phyloP scores from a whole-genome alignment of 2,329 filamentous ascomycete genomes.

The Cadophora malorum region DNA sequence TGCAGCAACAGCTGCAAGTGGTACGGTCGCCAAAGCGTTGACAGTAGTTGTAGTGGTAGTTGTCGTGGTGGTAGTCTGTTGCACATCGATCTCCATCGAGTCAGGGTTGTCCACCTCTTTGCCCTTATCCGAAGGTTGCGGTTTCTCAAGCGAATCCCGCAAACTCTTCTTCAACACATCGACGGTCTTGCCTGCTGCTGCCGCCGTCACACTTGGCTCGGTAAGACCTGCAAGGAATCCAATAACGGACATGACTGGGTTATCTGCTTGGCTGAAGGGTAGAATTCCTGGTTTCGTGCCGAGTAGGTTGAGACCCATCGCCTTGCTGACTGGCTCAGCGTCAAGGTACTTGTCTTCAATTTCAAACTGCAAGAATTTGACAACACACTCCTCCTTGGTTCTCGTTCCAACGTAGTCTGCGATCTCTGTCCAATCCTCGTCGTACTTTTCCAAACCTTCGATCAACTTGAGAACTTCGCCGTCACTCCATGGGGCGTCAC shows the following conservation, averaged over 20 bases:
- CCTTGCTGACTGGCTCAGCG: conserved; percentile 65
- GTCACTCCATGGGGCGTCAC: conserved; percentile 90
- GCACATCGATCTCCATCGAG: conserved; percentile 69
- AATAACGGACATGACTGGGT: conserved; percentile 95
- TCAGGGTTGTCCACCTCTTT: conserved; percentile 60
- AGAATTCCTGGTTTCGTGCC: conserved; percentile 79
- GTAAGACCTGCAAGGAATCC: conserved; percentile 91
- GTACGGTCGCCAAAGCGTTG: conserved; percentile 72
- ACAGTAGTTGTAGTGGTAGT: conserved; percentile 55
- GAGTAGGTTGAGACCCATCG: conserved; percentile 68
- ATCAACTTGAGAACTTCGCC: conserved; percentile 87
- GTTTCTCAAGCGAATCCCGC: conserved; percentile 76
- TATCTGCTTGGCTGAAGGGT: conserved; percentile 91
- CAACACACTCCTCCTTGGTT: conserved; percentile 92
- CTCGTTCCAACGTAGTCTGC: conserved; percentile 91
- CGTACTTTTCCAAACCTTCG: conserved; percentile 89
- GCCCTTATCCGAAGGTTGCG: conserved; percentile 60
- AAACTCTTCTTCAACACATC: conserved; percentile 84
- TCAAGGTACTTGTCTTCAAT: conserved; percentile 98
- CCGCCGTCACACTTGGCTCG: conserved; percentile 87
- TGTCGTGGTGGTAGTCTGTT: conserved; percentile 56
- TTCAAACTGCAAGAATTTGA: conserved; percentile 94
- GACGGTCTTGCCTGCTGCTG: conserved; percentile 86
- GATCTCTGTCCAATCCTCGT: conserved; percentile 95
- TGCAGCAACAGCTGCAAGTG: conserved; percentile 84